Percentiles rank a stretch among this genome's conserved stretches.
These are phyloP conservation scores for Coemansia sp. DNA, from an alignment of 192 early-diverging fungal genomes.

Conservation along the genomic window DNA sequence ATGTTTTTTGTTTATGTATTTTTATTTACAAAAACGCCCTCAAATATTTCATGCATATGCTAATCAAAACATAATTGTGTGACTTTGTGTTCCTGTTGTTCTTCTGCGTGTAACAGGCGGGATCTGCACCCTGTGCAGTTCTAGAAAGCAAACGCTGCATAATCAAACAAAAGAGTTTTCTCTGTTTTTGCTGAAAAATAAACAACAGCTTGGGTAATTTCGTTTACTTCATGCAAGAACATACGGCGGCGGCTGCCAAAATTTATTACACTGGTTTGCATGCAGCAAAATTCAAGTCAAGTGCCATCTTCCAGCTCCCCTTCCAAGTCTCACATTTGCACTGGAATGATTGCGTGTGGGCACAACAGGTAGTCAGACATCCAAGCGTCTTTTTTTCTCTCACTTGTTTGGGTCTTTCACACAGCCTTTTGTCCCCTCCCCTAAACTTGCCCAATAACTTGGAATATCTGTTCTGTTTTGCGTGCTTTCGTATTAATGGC, in stretches of 20 bases:
- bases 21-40: neutral
- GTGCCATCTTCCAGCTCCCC: neutral
- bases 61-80: neutral
- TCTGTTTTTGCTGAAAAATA: too few species aligned
- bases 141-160: neutral
- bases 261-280: neutral
- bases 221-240: neutral
- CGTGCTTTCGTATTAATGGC: constrained; percentile 1
- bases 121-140: neutral
- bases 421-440: neutral
- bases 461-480: neutral
- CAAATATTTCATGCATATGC: neutral
- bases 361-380: neutral
- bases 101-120: neutral
- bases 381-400: neutral
- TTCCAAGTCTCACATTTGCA: neutral
- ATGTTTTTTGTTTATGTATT: neutral
- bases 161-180: too few species aligned
- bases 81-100: neutral
- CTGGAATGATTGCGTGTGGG: neutral
- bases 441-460: neutral
- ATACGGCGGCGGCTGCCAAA: neutral
- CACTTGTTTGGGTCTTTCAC: neutral
- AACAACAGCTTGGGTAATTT: neutral
- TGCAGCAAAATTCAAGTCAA: neutral